These are phyloP conservation scores for Picochlorum sp. DNA, from an alignment of 139 green algal species.

Conservation along the genomic window DNA sequence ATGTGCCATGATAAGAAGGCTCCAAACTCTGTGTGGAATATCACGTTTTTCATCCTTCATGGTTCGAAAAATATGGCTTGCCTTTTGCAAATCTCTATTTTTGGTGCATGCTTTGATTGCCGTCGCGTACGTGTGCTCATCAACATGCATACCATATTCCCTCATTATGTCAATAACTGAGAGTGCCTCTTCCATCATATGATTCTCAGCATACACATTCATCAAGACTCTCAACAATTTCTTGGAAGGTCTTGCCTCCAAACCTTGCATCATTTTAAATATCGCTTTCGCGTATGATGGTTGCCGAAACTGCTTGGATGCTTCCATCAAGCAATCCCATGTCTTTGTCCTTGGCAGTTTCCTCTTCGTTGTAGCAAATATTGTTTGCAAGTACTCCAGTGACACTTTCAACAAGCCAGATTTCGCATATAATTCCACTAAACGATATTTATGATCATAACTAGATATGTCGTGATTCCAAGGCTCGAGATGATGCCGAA, in stretches of 20 bases:
- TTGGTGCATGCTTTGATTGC: slow-evolving; percentile 12
- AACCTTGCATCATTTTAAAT: slow-evolving; percentile 9
- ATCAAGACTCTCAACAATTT: slow-evolving; percentile 9
- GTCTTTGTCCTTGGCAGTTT: too few relatives aligned
- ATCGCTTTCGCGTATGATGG: not conserved
- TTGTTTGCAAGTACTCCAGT: too few relatives aligned
- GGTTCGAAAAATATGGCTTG: not conserved
- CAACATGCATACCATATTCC: not conserved
- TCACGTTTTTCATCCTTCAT: slow-evolving; percentile 2
- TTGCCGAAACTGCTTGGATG: not conserved
- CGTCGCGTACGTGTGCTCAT: slow-evolving; percentile 1
- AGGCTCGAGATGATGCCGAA: too few relatives aligned
- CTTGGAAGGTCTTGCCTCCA: not conserved
- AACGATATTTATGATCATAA: too few relatives aligned
- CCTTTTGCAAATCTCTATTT: slow-evolving; percentile 5
- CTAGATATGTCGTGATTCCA: too few relatives aligned
- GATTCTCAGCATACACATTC: slow-evolving; percentile 16
- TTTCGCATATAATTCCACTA: too few relatives aligned
- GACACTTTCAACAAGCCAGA: too few relatives aligned
- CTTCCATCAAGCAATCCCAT: not conserved
- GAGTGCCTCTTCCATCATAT: not conserved
- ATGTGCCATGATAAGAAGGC: slow-evolving; percentile 4
- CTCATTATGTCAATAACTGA: not conserved
- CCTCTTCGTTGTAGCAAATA: too few relatives aligned
- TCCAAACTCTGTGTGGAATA: slow-evolving; percentile 6